Conservation (phyloP, 75 land plant species). For the Azolla pinnata region DNA sequence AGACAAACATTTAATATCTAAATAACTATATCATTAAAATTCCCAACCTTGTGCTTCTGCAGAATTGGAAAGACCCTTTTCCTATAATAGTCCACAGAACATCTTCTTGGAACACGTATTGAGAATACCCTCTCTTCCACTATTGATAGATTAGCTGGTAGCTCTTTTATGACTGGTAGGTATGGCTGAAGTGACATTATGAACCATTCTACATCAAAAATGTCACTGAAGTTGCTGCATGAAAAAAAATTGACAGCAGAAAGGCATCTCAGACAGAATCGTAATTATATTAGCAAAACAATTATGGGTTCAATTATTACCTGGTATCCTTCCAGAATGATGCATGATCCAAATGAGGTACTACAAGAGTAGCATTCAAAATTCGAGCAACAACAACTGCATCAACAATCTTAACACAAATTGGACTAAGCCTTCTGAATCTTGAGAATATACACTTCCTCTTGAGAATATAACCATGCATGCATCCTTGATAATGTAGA, state of each 20-base stretch:
- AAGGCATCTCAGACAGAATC: too few species aligned
- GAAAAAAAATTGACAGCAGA: conserved; percentile 2
- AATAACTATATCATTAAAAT: too few species aligned
- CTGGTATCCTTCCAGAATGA: conserved; percentile 88
- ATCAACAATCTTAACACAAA: conserved; percentile 97
- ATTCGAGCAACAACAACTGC: conserved; percentile 93
- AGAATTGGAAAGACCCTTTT: conserved; percentile 66
- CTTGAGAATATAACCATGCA: too few species aligned
- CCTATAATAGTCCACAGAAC: conserved; percentile 60
- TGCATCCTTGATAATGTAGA: too few species aligned
- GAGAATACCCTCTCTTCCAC: conserved; percentile 14
- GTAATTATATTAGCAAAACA: not conserved
- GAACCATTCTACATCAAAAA: conserved; percentile 86
- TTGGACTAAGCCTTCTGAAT: too few species aligned
- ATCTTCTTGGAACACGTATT: conserved; percentile 88
- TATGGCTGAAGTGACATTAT: conserved; percentile 53
- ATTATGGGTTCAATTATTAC: conserved; percentile 28
- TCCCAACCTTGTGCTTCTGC: conserved; percentile 23
- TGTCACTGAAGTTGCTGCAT: conserved; percentile 76
- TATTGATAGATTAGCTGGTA: conserved; percentile 42
- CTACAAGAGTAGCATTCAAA: conserved; percentile 86
- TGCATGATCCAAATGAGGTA: conserved; percentile 73
- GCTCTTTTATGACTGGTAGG: conserved; percentile 58
- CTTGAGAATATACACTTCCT: too few species aligned
- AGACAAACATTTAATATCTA: not conserved